Evolutionary conservation across 2,329 filamentous ascomycete genomes (phyloP), one percentile per base, ranked within the genome.

Genomic region (Colletotrichum salicis): DNA sequence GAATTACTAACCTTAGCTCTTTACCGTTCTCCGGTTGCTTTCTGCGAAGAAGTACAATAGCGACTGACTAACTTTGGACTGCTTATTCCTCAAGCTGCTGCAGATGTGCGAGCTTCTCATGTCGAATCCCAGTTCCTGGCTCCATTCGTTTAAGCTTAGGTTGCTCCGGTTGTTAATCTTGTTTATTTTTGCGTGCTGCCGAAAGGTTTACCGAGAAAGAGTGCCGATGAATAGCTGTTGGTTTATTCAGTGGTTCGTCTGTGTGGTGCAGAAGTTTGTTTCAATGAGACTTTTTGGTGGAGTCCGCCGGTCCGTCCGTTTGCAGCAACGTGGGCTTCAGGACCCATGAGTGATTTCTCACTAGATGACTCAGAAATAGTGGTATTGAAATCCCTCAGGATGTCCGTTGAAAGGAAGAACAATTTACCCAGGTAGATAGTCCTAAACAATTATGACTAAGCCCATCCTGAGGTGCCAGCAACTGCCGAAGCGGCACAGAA

Each of bases 391-490:
- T n/a, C 57, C 35, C 22, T 22, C 29, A 33, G 10, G n/a, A 52
- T 22, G 8, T 37, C 60, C 29, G 45, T n/a, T 62, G 29, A 54
- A 52, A 48, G 62, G 55, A 37, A 37, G 54, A 55, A 35, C 15
- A 35, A 22, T 59, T 19, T 33, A 22, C 15, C 60, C 24, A 24
- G 22, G 7, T 10, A 13, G 12, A 31, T 12, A 31, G 66, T 27
- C 24, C 66, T 65, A 19, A 13, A 27, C n/a, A n/a, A 41, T 54
- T n/a, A 27, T 67, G 63, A 67, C 67, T 67, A 67, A 61, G 24
- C 56, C 29, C 35, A 51, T 11, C 13, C 12, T 12, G 15, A 58
- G 22, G n/a, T 4, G 37, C 8, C 29, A 37, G 37, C 1, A 57
- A 41, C 37, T 62, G 57, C 56, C 64, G 24, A 45, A 51, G 24